Evolutionary conservation across 139 green algal genomes (phyloP).

Genomic region (Auxenochlorella protothecoides): DNA sequence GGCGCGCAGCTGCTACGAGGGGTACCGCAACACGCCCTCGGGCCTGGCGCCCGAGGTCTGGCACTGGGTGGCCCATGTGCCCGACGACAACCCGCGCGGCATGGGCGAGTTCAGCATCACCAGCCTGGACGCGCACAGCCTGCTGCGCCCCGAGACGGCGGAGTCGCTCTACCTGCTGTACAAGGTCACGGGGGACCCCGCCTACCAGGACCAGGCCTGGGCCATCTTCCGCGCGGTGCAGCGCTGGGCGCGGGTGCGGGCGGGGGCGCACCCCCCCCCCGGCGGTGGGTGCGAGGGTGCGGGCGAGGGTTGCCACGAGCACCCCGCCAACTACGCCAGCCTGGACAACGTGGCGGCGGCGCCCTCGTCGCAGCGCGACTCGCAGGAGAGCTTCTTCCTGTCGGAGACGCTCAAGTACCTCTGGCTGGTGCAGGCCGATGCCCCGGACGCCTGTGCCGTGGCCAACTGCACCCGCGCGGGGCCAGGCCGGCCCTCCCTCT

Average conservation of each 20-base stretch:
- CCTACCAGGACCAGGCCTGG: conserved; percentile 63
- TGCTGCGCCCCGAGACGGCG: conserved; percentile 45
- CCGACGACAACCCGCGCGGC: too few species aligned
- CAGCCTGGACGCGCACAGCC: too few species aligned
- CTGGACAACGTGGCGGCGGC: too few species aligned
- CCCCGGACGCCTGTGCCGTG: conserved; percentile 11
- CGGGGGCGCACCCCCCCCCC: too few species aligned
- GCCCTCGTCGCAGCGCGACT: conserved; percentile 34
- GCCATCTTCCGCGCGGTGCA: conserved; percentile 58
- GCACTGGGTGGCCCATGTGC: too few species aligned
- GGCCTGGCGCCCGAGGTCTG: conserved; percentile 44
- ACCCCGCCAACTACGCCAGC: too few species aligned
- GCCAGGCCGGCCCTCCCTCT: too few species aligned
- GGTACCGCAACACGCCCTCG: conserved; percentile 23
- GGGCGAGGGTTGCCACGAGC: too few species aligned
- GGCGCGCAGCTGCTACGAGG: conserved; percentile 38
- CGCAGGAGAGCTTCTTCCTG: conserved; percentile 65
- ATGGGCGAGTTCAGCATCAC: too few species aligned
- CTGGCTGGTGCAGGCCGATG: conserved; percentile 46
- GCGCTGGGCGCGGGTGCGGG: conserved; percentile 25
- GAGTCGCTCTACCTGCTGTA: conserved; percentile 35
- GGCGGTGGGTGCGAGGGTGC: too few species aligned
- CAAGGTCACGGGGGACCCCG: conserved; percentile 38
- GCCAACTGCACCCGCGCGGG: too few species aligned
- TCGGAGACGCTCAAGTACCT: conserved; percentile 80